Evolutionary conservation across 345 rosid genomes (phyloP).

Genomic region (Carallia brachiata): DNA sequence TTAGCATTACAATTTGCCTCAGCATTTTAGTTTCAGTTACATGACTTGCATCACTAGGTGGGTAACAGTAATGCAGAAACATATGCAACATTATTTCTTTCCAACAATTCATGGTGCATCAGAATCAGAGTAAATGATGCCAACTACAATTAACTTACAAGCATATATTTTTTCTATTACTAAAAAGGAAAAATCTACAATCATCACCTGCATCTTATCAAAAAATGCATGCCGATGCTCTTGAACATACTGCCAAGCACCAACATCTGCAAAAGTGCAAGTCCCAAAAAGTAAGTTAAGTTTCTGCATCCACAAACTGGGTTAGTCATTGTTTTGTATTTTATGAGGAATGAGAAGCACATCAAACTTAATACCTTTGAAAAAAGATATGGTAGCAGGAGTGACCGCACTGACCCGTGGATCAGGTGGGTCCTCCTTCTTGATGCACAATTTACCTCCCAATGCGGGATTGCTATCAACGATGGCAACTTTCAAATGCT

Average conservation of each 20-base stretch:
- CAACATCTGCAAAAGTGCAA: slow-evolving; percentile 53
- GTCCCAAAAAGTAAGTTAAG: background rate
- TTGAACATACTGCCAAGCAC: slow-evolving; percentile 86
- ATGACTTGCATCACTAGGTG: no score
- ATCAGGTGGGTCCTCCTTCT: slow-evolving; percentile 75
- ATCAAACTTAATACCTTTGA: slow-evolving; percentile 56
- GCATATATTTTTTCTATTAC: background rate
- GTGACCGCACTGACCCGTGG: slow-evolving; percentile 93
- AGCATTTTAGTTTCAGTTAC: no score
- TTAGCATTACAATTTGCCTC: no score
- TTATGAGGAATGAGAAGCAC: no score
- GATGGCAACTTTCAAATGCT: slow-evolving; percentile 77
- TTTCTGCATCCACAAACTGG: no score
- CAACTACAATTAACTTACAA: background rate
- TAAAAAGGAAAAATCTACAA: background rate
- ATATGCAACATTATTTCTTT: background rate
- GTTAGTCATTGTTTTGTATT: no score
- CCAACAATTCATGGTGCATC: background rate
- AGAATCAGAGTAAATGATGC: background rate
- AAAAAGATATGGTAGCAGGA: slow-evolving; percentile 72
- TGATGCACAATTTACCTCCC: slow-evolving; percentile 41
- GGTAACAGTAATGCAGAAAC: background rate
- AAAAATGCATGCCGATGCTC: slow-evolving; percentile 86
- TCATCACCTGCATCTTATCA: slow-evolving; percentile 86
- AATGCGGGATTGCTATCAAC: slow-evolving; percentile 82